Evolutionary conservation across 108 stramenopile genomes (phyloP), one percentile per base, ranked within the genome.

Genomic region (Asterionellopsis glacialis): DNA sequence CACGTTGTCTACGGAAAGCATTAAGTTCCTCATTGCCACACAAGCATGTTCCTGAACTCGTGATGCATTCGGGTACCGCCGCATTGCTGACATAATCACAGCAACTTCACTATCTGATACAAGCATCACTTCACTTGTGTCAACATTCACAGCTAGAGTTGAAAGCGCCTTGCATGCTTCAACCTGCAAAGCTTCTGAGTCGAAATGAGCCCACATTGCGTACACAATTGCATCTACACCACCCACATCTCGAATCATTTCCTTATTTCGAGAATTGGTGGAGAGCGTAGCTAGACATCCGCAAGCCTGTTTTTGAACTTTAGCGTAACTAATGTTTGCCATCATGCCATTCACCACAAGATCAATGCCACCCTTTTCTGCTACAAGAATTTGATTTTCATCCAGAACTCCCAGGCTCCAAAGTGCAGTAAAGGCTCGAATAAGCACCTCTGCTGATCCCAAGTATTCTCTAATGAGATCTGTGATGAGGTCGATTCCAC

Each of bases 241-340:
- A 18, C 75, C 75, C 1, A 55, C 54, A 27, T 70, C 57, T 14
- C 70, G 69, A 39, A 76, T 66, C 47, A 66, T 9, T 12, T 50
- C 41, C 44, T 70, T 70, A 64, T 70, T 76, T 1, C 40, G 19
- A 28, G 69, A 67, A 45, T 76, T 68, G 0, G 61, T 43, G 0
- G 75, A 59, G 7, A 76, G 51, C 1, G 75, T 70, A 27, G 57
- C 60, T 14, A 76, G 64, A 45, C 75, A 76, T 23, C 75, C 75
- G 63, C 75, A 76, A 38, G 57, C 75, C 59, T 76, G 75, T 49
- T 76, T 70, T 51, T 76, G 75, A n/a, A 76, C 75, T 41, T 68
- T 65, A 48, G 65, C 69, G 45, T 63, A 67, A 4, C 45, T 43
- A 18, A 76, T 70, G 19, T 64, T 63, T 14, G 75, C 70, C 64